Percentiles rank a stretch among this genome's conserved stretches.
Evolutionary conservation across 1,284 basidiomycete species (phyloP).

Genomic region (Ustilago xerochloae): DNA sequence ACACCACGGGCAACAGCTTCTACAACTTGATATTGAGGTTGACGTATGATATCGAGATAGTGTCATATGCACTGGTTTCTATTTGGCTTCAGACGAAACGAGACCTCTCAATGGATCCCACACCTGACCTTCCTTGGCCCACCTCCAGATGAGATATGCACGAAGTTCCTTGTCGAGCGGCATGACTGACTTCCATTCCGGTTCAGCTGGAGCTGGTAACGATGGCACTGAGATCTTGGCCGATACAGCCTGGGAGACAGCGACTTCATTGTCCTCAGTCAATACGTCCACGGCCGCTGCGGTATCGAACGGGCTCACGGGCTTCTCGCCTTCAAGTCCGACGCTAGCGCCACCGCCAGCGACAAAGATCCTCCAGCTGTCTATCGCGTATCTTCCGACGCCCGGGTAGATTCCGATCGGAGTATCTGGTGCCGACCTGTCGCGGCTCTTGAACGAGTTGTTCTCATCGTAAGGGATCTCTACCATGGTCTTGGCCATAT

Average conservation of each 20-base stretch:
- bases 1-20: too few species aligned
- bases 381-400: conserved; percentile 41
- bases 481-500: conserved; percentile 28
- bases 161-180: conserved; percentile 47
- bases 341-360: conserved; percentile 24
- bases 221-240: too few species aligned
- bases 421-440: conserved; percentile 25
- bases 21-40: too few species aligned
- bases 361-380: conserved; percentile 44
- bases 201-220: background rate
- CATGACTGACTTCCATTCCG: conserved; percentile 42
- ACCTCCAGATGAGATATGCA: conserved; percentile 43
- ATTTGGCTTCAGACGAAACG: background rate
- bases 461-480: conserved; percentile 30
- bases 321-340: conserved; percentile 17
- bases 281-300: background rate
- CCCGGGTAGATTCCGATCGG: conserved; percentile 38
- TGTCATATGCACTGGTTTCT: too few species aligned
- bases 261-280: background rate
- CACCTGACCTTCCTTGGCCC: conserved; percentile 33
- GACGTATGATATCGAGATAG: too few species aligned
- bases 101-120: conserved; percentile 33
- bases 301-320: conserved; percentile 18
- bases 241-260: background rate
- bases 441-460: conserved; percentile 23